Conservation (phyloP, 805 yeast genomes). For the Kodamaea neixiangensis region DNA sequence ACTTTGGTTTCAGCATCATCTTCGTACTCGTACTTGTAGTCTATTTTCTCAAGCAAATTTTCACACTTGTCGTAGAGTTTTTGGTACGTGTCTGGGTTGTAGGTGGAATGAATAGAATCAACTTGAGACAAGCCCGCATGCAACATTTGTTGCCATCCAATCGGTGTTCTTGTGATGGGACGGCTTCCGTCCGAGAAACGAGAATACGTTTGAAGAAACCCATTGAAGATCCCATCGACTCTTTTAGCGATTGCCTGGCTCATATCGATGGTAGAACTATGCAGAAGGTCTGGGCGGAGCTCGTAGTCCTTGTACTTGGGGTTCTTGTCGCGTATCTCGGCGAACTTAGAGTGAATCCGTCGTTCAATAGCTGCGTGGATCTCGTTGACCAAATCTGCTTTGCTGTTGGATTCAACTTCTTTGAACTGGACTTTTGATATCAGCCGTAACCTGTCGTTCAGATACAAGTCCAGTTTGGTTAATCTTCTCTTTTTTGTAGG, state of each 20-base stretch:
- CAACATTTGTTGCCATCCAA: slow-evolving; percentile 34
- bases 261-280: slow-evolving; percentile 8
- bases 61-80: slow-evolving; percentile 27
- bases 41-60: slow-evolving; percentile 24
- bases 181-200: not conserved
- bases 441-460: not conserved
- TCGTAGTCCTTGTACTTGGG: slow-evolving; percentile 4
- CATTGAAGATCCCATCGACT: slow-evolving; percentile 14
- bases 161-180: not conserved
- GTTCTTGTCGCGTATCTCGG: not conserved
- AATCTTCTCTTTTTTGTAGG: not conserved
- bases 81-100: slow-evolving; percentile 13
- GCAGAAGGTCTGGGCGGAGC: slow-evolving; percentile 5
- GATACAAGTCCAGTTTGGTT: too few relatives aligned
- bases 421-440: not conserved
- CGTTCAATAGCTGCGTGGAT: slow-evolving; percentile 20
- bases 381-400: slow-evolving; percentile 24
- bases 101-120: slow-evolving; percentile 11
- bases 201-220: slow-evolving; percentile 5
- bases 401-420: slow-evolving; percentile 20
- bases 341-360: slow-evolving; percentile 13
- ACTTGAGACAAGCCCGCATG: slow-evolving; percentile 22
- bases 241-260: slow-evolving; percentile 11
- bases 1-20: slow-evolving; percentile 5
- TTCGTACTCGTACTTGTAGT: slow-evolving; percentile 28